Conservation (phyloP, 345 rosid genomes). For the Populus nigra region DNA sequence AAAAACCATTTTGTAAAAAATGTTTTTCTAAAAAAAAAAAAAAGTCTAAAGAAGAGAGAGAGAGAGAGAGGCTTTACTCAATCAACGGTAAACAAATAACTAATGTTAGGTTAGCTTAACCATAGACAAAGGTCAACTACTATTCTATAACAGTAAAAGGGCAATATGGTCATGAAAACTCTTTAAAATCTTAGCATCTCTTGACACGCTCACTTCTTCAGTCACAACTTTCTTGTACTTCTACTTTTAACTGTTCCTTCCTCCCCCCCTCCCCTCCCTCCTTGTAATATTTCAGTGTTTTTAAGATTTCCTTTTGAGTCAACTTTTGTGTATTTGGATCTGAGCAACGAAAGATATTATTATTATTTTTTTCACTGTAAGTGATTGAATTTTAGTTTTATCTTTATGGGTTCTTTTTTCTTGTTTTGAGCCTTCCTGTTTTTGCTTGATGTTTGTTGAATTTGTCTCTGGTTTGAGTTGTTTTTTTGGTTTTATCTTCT, state of each 20-base stretch:
- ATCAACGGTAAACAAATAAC: background rate
- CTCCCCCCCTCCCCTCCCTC: background rate
- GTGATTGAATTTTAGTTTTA: background rate
- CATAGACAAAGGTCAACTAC: background rate
- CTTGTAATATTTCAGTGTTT: background rate
- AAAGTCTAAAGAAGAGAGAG: background rate
- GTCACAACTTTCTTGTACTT: background rate
- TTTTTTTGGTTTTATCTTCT: background rate
- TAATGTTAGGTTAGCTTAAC: background rate
- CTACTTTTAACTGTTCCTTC: background rate
- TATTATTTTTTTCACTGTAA: background rate
- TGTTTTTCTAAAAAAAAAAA: too few relatives aligned
- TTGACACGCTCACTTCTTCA: background rate
- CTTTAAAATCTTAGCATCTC: constrained; percentile 2
- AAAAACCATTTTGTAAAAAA: too few relatives aligned
- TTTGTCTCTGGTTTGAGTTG: background rate
- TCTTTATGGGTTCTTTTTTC: background rate
- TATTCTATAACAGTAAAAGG: constrained; percentile 5
- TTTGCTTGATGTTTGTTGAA: background rate
- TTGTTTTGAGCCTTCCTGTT: background rate
- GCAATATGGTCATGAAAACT: background rate
- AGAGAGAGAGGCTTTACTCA: background rate
- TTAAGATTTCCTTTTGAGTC: background rate
- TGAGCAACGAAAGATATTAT: background rate
- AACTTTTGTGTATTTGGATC: constrained; percentile 12